phyloP scores from a whole-genome alignment of 108 stramenopile species.

The Pseudonitzschia delicatissima region DNA sequence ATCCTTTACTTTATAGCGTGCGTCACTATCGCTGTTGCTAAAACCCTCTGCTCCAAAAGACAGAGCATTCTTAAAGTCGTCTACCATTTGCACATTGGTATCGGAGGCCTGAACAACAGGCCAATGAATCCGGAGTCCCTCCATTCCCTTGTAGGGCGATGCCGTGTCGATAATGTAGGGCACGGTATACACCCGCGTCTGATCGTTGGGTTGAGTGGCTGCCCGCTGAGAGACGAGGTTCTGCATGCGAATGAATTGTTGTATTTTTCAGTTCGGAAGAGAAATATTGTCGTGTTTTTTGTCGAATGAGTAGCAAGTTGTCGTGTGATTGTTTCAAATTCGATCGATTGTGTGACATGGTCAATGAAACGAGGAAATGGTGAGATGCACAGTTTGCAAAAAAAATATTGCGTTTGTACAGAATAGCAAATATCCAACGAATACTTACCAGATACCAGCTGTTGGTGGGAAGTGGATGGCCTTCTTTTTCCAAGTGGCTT shows the following conservation, averaged over 20 bases:
- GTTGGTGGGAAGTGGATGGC: slow-evolving; percentile 24
- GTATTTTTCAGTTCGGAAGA: no score
- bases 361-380: no score
- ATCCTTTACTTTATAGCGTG: neutral
- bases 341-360: no score
- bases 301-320: no score
- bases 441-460: slow-evolving; percentile 32
- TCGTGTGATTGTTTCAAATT: no score
- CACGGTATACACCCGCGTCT: slow-evolving; percentile 54
- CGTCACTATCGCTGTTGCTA: neutral
- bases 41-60: slow-evolving; percentile 46
- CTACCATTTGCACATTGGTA: slow-evolving; percentile 47
- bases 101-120: slow-evolving; percentile 36
- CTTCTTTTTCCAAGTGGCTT: neutral
- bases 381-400: no score
- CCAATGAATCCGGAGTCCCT: slow-evolving; percentile 56
- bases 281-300: no score
- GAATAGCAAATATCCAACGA: no score
- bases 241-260: no score
- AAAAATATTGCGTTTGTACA: no score
- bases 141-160: slow-evolving; percentile 4
- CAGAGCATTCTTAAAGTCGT: slow-evolving; percentile 53
- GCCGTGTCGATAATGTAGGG: slow-evolving; percentile 65
- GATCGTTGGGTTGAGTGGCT: slow-evolving; percentile 25
- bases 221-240: slow-evolving; percentile 24